Percentiles rank a stretch among this genome's conserved stretches.
Evolutionary conservation across 2,329 filamentous ascomycete genomes (phyloP).

Genomic region (Fusarium sp.): DNA sequence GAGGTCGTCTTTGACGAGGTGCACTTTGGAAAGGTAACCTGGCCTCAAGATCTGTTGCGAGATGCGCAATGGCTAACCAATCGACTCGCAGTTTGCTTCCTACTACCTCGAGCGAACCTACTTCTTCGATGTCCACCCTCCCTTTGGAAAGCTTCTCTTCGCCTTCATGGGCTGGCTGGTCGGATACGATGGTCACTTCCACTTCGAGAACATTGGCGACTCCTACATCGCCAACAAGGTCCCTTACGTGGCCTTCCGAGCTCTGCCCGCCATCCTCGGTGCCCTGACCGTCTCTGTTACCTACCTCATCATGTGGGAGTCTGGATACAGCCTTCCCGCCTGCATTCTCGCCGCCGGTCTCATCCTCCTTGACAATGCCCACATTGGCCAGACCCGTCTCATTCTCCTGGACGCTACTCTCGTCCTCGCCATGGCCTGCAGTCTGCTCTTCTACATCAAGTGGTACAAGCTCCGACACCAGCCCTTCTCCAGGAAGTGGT

Average conservation of each 20-base stretch:
- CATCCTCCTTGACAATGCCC: conserved; percentile 94
- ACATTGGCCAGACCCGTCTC: conserved; percentile 93
- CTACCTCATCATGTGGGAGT: conserved; percentile 99
- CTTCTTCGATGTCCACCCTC: conserved; percentile 99
- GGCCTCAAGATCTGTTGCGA: not conserved
- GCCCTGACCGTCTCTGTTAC: conserved; percentile 92
- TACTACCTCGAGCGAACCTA: conserved; percentile 95
- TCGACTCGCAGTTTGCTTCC: conserved; percentile 66
- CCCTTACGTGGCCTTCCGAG: conserved; percentile 94
- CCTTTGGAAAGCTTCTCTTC: conserved; percentile 97
- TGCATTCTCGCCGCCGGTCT: conserved; percentile 85
- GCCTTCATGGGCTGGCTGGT: conserved; percentile 97
- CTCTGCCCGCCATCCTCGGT: conserved; percentile 89
- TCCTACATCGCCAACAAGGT: conserved; percentile 98
- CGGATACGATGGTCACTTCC: conserved; percentile 94
- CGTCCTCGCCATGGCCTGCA: conserved; percentile 95
- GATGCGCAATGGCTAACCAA: conserved; percentile 23
- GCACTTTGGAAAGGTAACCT: conserved; percentile 94
- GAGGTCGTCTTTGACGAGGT: conserved; percentile 99
- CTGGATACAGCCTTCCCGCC: conserved; percentile 93
- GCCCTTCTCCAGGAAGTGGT: conserved; percentile 95
- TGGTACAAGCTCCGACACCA: conserved; percentile 96
- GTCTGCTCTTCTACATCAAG: conserved; percentile 90
- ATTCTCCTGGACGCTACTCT: conserved; percentile 95
- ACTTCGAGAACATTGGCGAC: conserved; percentile 99